Percentiles rank a stretch among this genome's conserved stretches.
These are phyloP conservation scores for Actinomortierella ambigua DNA, from an alignment of 371 early-diverging fungal species.

Conservation along the genomic window DNA sequence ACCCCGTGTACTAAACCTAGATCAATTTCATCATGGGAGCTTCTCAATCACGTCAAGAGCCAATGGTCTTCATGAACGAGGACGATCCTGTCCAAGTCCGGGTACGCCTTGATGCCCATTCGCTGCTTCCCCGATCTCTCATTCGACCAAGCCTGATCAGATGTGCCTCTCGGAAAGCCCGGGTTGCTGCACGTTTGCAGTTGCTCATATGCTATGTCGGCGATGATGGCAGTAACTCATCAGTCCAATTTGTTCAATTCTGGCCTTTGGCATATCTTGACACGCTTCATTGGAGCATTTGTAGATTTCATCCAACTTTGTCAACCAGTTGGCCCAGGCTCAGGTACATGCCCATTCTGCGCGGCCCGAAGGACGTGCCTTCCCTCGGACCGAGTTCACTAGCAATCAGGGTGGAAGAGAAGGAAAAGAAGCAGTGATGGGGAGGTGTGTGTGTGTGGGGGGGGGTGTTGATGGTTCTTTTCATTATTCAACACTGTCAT, in stretches of 20 bases:
- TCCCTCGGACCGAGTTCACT: neutral
- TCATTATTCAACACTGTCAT: neutral
- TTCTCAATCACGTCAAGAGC: constrained; percentile 32
- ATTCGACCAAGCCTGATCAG: neutral
- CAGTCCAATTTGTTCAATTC: neutral
- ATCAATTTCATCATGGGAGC: too few relatives aligned
- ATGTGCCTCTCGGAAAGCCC: too few relatives aligned
- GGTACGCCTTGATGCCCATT: constrained; percentile 25
- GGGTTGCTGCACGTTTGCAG: neutral
- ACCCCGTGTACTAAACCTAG: too few relatives aligned
- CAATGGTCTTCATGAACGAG: constrained; percentile 47
- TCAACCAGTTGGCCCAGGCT: constrained; percentile 29
- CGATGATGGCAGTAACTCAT: neutral
- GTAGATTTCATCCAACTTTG: constrained; percentile 39
- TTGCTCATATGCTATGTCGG: neutral
- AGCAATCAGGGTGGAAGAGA: neutral
- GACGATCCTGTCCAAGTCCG: constrained; percentile 41
- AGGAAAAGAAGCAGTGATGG: neutral
- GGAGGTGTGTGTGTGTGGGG: too few relatives aligned
- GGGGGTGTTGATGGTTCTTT: neutral
- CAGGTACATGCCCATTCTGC: constrained; percentile 20
- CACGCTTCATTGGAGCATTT: neutral
- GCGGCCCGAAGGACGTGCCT: neutral
- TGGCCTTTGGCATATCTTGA: neutral
- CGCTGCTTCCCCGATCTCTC: neutral